A percentile compares a stretch with the other conserved stretches of the same genome.
Evolutionary conservation across 441 rosid genomes (phyloP).

Genomic region (Erysimum cheiri): DNA sequence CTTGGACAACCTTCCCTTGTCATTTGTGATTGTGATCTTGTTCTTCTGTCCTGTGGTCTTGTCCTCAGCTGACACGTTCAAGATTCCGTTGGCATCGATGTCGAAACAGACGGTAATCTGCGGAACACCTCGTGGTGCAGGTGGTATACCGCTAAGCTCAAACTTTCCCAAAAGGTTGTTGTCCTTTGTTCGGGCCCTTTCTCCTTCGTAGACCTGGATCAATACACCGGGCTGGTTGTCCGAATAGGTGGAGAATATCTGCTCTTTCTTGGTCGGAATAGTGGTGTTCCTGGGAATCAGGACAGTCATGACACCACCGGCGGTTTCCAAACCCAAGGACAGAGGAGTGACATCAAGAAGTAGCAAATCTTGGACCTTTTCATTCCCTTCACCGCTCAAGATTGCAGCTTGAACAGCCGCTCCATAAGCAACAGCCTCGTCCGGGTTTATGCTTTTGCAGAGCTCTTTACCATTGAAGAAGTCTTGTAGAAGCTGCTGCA

Average conservation of each 20-base stretch:
- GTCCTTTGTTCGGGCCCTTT: constrained; percentile 65
- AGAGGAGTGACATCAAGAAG: constrained; percentile 69
- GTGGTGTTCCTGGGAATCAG: constrained; percentile 60
- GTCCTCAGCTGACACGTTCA: constrained; percentile 70
- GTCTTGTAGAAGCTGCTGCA: constrained; percentile 67
- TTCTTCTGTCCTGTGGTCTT: constrained; percentile 73
- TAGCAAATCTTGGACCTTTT: constrained; percentile 70
- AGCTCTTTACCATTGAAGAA: constrained; percentile 70
- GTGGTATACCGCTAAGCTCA: constrained; percentile 60
- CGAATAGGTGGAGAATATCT: constrained; percentile 60
- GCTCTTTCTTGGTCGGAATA: constrained; percentile 61
- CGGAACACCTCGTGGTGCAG: constrained; percentile 60
- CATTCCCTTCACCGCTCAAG: constrained; percentile 67
- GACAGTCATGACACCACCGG: constrained; percentile 59
- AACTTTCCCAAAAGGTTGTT: constrained; percentile 70
- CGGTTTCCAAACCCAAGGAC: constrained; percentile 55
- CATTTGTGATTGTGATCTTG: constrained; percentile 70
- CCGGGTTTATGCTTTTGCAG: constrained; percentile 68
- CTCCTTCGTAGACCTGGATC: constrained; percentile 75
- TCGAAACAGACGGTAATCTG: constrained; percentile 55
- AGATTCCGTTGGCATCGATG: constrained; percentile 58
- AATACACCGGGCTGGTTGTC: constrained; percentile 72
- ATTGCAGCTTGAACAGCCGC: constrained; percentile 66
- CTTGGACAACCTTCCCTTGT: constrained; percentile 67
- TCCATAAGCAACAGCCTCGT: constrained; percentile 72